Evolutionary conservation across 352 stramenopile species (phyloP), one percentile per base, ranked within the genome.

Genomic region (Elongisporangium undulatum): DNA sequence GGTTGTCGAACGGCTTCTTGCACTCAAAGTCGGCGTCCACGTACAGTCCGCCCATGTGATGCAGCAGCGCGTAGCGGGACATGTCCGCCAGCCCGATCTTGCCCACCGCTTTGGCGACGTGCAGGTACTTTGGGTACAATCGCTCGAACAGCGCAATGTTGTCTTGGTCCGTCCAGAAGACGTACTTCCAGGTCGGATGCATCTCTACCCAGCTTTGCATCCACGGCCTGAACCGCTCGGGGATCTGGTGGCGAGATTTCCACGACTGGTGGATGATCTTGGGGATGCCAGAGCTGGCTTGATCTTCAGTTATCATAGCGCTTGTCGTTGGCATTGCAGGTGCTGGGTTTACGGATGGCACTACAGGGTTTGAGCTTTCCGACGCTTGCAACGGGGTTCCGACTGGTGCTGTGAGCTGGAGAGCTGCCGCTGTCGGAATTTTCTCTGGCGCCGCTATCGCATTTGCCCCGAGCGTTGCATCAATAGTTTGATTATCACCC

Each of bases 161-260:
- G 71, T 88, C 75, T 23, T 61, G 63, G 58, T 86, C 71, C 0
- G 67, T 77, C 75, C 75, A 88, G 51, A 83, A 88, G 38, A 85
- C 74, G 67, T 86, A 88, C 23, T 58, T 68, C 73, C 74, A 86
- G 9, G 51, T 59, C 2, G 74, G 72, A 39, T 88, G 71, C 23
- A 62, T 51, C 9, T 63, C 51, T n/a, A 56, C 50, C 74, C 76
- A 88, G 58, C 67, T 82, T 19, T 64, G 68, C 74, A 88, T 85
- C 78, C 75, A 88, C 55, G 78, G 69, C 16, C 64, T 57, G 60
- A 88, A 85, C 13, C 67, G 71, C 4, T 48, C 63, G 15, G 78
- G 75, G 57, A 88, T 81, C 17, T 60, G 54, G 15, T 69, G 53
- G 22, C 57, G 54, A 12, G 54, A 68, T 53, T 83, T 88, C 72